Percentiles rank a stretch among this genome's conserved stretches.
Conservation (phyloP, 306 rosid genomes). For the Spatholobus suberectus region DNA sequence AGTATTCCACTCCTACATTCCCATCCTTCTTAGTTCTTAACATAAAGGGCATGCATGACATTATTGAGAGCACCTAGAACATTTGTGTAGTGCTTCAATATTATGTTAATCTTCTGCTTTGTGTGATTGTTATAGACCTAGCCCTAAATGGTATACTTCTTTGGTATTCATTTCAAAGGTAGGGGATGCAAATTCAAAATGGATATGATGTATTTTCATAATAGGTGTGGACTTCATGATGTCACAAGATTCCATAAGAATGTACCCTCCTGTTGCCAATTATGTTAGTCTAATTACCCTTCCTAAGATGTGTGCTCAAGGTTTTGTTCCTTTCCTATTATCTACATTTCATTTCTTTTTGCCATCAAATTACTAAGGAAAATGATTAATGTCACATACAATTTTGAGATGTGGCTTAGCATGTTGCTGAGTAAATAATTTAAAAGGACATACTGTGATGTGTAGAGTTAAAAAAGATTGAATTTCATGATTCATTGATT, state of each 20-base stretch:
- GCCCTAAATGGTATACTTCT: neutral
- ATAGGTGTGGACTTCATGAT: neutral
- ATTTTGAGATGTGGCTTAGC: neutral
- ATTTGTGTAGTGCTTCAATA: neutral
- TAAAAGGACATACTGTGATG: neutral
- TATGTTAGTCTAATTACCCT: neutral
- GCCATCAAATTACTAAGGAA: neutral
- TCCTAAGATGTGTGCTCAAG: neutral
- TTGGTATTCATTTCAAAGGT: neutral
- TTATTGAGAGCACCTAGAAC: constrained; percentile 6
- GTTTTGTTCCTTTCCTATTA: neutral
- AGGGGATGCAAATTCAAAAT: neutral
- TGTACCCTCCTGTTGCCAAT: neutral
- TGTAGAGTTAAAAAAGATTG: neutral
- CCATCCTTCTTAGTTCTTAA: neutral
- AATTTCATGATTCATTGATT: neutral
- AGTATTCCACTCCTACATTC: constrained; percentile 44
- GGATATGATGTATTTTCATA: neutral
- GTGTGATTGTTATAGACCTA: neutral
- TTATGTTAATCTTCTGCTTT: neutral
- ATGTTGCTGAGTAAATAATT: neutral
- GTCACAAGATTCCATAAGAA: neutral
- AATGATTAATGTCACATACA: neutral
- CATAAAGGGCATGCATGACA: neutral
- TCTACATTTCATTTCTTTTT: neutral